Conservation (phyloP, 2,329 filamentous ascomycete species). For the Botryotinia globosa region DNA sequence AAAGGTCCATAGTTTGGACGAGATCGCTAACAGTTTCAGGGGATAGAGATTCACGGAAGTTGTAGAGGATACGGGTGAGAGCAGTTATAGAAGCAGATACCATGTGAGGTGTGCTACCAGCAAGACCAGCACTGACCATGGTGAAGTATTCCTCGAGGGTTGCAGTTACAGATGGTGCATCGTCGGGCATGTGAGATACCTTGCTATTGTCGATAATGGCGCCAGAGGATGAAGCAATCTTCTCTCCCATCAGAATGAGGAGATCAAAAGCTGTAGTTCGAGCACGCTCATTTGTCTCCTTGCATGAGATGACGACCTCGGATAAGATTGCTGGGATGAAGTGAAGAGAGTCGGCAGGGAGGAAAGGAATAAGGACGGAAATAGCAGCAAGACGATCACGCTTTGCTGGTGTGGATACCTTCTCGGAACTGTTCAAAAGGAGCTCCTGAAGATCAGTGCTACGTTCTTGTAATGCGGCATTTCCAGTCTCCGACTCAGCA, state of each 20-base stretch:
- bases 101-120: slow-evolving; percentile 92
- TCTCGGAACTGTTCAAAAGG: slow-evolving; percentile 74
- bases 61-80: slow-evolving; percentile 86
- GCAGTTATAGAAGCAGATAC: slow-evolving; percentile 96
- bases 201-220: slow-evolving; percentile 80
- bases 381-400: slow-evolving; percentile 84
- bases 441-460: slow-evolving; percentile 78
- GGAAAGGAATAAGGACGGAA: slow-evolving; percentile 71
- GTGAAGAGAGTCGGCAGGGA: slow-evolving; percentile 76
- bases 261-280: slow-evolving; percentile 86
- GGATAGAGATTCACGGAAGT: slow-evolving; percentile 73
- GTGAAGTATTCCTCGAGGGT: slow-evolving; percentile 95
- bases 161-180: slow-evolving; percentile 73
- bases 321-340: slow-evolving; percentile 91
- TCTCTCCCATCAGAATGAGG: slow-evolving; percentile 82
- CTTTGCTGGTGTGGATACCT: slow-evolving; percentile 80
- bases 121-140: slow-evolving; percentile 95
- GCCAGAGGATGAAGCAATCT: slow-evolving; percentile 64
- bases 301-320: slow-evolving; percentile 93
- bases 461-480: slow-evolving; percentile 71
- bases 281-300: slow-evolving; percentile 96
- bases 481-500: slow-evolving; percentile 74
- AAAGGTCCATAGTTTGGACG: slow-evolving; percentile 92
- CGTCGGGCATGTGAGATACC: slow-evolving; percentile 79
- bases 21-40: slow-evolving; percentile 73